Conservation (phyloP, 2,329 filamentous ascomycete species). For the Penicillium vulpinum region DNA sequence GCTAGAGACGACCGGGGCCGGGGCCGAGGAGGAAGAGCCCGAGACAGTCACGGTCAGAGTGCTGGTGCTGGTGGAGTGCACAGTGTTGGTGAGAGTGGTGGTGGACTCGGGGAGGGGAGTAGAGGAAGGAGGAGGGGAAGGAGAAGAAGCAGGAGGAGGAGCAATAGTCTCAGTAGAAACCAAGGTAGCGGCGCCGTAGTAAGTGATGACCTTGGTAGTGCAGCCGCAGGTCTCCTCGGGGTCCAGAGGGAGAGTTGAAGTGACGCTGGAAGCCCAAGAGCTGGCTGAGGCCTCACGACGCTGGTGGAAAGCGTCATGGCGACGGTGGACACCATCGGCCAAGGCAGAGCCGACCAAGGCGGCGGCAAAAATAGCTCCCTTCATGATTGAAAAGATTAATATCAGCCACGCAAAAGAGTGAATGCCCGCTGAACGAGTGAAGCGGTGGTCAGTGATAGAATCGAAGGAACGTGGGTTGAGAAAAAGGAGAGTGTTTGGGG, state of each 20-base stretch:
- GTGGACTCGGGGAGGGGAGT: constrained; percentile 24
- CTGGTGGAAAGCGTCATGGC: constrained; percentile 58
- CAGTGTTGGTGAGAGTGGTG: constrained; percentile 29
- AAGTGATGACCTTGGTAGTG: constrained; percentile 72
- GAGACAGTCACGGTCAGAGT: constrained; percentile 38
- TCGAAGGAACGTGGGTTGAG: constrained; percentile 13
- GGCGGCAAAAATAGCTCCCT: constrained; percentile 65
- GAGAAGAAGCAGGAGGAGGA: constrained; percentile 10
- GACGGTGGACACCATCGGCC: constrained; percentile 59
- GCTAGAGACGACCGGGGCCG: constrained; percentile 17
- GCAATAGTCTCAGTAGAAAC: constrained; percentile 36
- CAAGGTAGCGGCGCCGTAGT: constrained; percentile 64
- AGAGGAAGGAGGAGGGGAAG: constrained; percentile 9
- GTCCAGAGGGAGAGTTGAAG: constrained; percentile 24
- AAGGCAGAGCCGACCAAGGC: constrained; percentile 53
- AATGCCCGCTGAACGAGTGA: constrained; percentile 78
- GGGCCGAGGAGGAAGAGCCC: constrained; percentile 12
- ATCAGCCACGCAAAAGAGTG: constrained; percentile 51
- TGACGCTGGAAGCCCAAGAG: constrained; percentile 5
- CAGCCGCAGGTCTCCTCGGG: constrained; percentile 62
- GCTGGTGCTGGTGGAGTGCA: constrained; percentile 41
- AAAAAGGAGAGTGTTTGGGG: constrained; percentile 22
- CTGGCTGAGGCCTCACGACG: constrained; percentile 43
- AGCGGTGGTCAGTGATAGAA: constrained; percentile 38
- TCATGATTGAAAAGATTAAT: constrained; percentile 62